These are phyloP conservation scores for Malus hybrid DNA, from an alignment of 331 rosid genomes.

Conservation along the genomic window DNA sequence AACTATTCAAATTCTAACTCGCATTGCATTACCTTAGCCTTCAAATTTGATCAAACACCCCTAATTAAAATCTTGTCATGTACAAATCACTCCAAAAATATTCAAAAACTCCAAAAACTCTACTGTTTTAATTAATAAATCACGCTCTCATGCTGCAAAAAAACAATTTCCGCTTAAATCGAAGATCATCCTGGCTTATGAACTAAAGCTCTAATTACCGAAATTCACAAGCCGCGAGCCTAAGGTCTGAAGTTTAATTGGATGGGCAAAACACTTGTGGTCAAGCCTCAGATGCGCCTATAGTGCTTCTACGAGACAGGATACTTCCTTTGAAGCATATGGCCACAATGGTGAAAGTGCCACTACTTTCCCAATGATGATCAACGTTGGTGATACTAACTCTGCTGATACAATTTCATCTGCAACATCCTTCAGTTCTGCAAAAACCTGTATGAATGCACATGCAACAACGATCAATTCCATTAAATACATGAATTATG, in stretches of 20 bases:
- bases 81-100: no score
- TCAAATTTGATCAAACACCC: no score
- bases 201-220: background rate
- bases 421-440: conserved; percentile 70
- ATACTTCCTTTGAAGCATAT: conserved; percentile 34
- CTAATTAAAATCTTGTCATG: no score
- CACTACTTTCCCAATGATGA: conserved; percentile 86
- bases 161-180: no score
- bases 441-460: conserved; percentile 62
- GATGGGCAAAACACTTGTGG: background rate
- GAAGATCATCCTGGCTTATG: background rate
- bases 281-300: conserved; percentile 4
- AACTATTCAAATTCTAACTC: no score
- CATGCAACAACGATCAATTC: background rate
- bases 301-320: conserved; percentile 39
- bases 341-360: conserved; percentile 87
- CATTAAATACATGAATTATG: background rate
- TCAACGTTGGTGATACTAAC: conserved; percentile 79
- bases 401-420: conserved; percentile 44
- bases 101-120: no score
- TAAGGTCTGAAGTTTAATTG: background rate
- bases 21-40: no score
- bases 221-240: background rate
- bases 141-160: no score
- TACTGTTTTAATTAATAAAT: no score